Conservation (phyloP, 2,329 filamentous ascomycete species). For the Byssoonygena ceratinophila region DNA sequence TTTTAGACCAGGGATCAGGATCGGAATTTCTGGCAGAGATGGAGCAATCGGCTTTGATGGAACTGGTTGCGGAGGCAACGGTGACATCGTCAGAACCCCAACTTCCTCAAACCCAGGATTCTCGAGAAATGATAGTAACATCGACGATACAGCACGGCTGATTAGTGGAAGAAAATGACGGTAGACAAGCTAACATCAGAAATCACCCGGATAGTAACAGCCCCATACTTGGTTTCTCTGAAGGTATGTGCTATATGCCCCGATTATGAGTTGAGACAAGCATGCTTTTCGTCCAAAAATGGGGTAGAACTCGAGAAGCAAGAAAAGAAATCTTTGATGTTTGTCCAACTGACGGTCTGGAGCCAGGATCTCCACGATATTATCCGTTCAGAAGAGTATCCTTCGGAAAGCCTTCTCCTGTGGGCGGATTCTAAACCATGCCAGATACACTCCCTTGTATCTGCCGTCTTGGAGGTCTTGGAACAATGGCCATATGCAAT, state of each 20-base stretch:
- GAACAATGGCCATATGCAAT: slow-evolving; percentile 43
- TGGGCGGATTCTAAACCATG: slow-evolving; percentile 44
- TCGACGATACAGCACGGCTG: not conserved
- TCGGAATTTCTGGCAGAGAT: not conserved
- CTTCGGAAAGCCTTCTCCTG: slow-evolving; percentile 29
- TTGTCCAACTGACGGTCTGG: not conserved
- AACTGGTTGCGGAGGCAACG: slow-evolving; percentile 9
- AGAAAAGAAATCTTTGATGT: not conserved
- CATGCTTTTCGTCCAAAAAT: not conserved
- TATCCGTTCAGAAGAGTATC: slow-evolving; percentile 19
- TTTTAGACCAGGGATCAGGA: not conserved
- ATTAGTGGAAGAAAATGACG: not conserved
- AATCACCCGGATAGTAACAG: slow-evolving; percentile 39
- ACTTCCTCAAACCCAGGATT: slow-evolving; percentile 1
- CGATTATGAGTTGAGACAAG: not conserved
- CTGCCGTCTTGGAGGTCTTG: slow-evolving; percentile 41
- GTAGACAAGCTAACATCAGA: slow-evolving; percentile 28
- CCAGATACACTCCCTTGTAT: slow-evolving; percentile 38
- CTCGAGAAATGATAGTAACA: not conserved
- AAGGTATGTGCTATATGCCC: slow-evolving; percentile 30
- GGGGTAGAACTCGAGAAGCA: not conserved
- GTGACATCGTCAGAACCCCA: slow-evolving; percentile 4
- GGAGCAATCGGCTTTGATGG: not conserved
- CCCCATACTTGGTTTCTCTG: slow-evolving; percentile 42
- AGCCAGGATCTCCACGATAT: slow-evolving; percentile 27